These are phyloP conservation scores for Theileria sp. DNA, from an alignment of 169 alveolate genomes.

Conservation along the genomic window DNA sequence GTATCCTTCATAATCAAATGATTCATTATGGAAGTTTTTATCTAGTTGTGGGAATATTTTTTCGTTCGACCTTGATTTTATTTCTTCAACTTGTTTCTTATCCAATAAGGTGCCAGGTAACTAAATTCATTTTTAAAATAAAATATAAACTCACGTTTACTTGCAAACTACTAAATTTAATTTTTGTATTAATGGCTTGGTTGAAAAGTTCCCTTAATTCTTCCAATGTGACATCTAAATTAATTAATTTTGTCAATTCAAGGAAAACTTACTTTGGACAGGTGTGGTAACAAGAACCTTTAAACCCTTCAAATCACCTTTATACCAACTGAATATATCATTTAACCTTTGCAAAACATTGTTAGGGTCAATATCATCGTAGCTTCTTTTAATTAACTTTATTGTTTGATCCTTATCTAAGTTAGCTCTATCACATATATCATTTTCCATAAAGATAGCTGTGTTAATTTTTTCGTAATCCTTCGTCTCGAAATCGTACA, in stretches of 20 bases:
- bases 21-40: conserved; percentile 3
- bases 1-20: conserved; percentile 1
- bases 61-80: neutral
- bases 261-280: conserved; percentile 45
- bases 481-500: conserved; percentile 25
- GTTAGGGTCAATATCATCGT: neutral
- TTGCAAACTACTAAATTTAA: conserved; percentile 28
- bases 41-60: neutral
- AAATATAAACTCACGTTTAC: conserved; percentile 19
- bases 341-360: neutral
- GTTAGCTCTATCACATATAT: conserved; percentile 6
- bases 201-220: conserved; percentile 54
- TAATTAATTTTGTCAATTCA: conserved; percentile 59
- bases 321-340: conserved; percentile 1
- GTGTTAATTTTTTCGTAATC: conserved; percentile 29
- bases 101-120: neutral
- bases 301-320: neutral
- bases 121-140: neutral
- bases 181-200: conserved; percentile 16
- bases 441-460: neutral
- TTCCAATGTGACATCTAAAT: conserved; percentile 69
- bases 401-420: neutral
- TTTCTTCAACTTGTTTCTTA: neutral
- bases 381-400: conserved; percentile 5
- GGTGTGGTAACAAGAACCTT: conserved; percentile 30